Base-by-base conservation (phyloP, 192 early-diverging fungal species). In the Umbelopsis ramanniana region DNA sequence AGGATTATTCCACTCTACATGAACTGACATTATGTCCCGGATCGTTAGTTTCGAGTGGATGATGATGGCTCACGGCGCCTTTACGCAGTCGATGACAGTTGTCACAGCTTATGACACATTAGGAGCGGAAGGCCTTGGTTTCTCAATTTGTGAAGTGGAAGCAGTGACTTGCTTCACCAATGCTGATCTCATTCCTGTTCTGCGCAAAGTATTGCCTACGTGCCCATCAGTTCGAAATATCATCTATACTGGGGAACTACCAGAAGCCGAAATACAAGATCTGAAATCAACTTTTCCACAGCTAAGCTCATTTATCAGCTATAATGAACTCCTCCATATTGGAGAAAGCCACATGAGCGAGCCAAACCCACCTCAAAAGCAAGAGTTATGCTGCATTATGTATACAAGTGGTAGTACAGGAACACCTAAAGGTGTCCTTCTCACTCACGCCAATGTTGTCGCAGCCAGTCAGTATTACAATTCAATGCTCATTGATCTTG, bases 31-130 rank as follows among this genome's bases (percentile, higher is more conserved):
- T 50, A n/a, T 50, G 19, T 10, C 19, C 14, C 11, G 24, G 21
- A 5, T 46, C 52, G 17, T 10, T 46, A 76, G 75, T 72, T n/a
- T 38, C 19, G 75, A 76, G 40, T 76, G 75, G 75, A 76, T 76
- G 75, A n/a, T 76, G 15, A 50, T 76, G 33, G 75, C 75, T 6
- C 69, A 76, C 38, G 75, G 75, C 53, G 78, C 82, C 73, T 94
- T 87, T 72, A 83, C 90, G 26, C 93, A 94, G 77, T 76, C 55
- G 37, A 72, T 93, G 70, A 88, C 88, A 69, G 91, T 97, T 78
- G 89, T 91, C 46, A 97, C 95, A 26, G 92, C 93, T 24, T 92
- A 91, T 74, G 90, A 91, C 60, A 95, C 94, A 46, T 85, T 97
- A 40, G 95, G 94, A 35, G 90, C 90, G 71, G 91, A 91, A 10